A percentile compares a stretch with the other conserved stretches of the same genome.
These are phyloP conservation scores for Spathaspora sp. DNA, from an alignment of 1,139 yeast species.

Conservation along the genomic window DNA sequence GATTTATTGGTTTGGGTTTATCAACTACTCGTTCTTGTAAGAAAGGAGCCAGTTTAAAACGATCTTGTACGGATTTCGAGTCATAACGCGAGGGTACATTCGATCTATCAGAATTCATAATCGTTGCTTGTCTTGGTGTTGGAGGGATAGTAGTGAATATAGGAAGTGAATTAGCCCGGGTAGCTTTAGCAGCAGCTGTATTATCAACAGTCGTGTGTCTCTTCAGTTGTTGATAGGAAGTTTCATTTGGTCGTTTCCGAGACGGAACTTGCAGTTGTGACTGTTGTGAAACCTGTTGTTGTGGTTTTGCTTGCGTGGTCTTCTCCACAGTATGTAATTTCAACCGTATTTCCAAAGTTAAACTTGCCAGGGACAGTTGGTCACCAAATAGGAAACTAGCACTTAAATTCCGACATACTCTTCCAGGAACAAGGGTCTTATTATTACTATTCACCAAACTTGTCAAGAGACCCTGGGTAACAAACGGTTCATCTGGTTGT, in stretches of 20 bases:
- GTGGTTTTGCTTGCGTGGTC: conserved; percentile 6
- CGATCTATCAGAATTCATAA: conserved; percentile 43
- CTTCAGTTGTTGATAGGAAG: conserved; percentile 1
- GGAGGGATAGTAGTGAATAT: conserved; percentile 37
- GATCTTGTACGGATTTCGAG: conserved; percentile 42
- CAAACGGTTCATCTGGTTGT: conserved; percentile 73
- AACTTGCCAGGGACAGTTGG: conserved; percentile 39
- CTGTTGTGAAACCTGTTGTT: conserved; percentile 11
- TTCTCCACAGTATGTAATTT: conserved; percentile 50
- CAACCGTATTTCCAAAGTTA: conserved; percentile 66
- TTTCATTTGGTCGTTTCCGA: conserved; percentile 5
- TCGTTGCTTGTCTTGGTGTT: conserved; percentile 37
- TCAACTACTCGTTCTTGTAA: conserved; percentile 41
- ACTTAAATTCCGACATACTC: conserved; percentile 68
- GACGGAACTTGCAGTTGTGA: conserved; percentile 8
- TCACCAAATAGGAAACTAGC: conserved; percentile 51
- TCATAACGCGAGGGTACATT: conserved; percentile 42
- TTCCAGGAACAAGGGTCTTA: conserved; percentile 55
- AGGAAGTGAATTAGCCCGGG: conserved; percentile 66
- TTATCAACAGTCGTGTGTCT: conserved; percentile 1
- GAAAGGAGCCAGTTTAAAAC: conserved; percentile 51
- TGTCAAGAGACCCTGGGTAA: conserved; percentile 66
- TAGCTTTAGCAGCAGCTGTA: conserved; percentile 45
- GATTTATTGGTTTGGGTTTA: conserved; percentile 14
- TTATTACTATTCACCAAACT: conserved; percentile 31